Conservation (phyloP, 129 eudicot species). For the Lactuca saligna region DNA sequence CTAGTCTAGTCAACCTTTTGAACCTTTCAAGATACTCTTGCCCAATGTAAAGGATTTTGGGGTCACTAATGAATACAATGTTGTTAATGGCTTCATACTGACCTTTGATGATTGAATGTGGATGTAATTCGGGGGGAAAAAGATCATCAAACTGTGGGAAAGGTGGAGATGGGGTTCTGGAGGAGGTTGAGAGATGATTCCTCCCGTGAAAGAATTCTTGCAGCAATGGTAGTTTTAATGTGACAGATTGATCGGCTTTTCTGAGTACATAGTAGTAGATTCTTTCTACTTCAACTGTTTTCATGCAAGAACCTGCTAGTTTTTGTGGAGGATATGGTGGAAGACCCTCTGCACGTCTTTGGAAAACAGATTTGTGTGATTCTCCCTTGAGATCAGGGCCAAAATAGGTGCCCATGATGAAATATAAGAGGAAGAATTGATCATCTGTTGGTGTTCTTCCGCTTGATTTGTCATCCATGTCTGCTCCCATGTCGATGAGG, state of each 20-base stretch:
- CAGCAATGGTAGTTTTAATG: conserved; percentile 46
- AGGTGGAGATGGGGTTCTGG: conserved; percentile 18
- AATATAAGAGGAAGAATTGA: conserved; percentile 66
- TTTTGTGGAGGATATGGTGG: conserved; percentile 49
- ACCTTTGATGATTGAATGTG: conserved; percentile 39
- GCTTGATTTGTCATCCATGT: conserved; percentile 34
- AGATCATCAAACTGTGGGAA: conserved; percentile 64
- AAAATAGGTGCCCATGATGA: conserved; percentile 82
- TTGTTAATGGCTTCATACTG: conserved; percentile 43
- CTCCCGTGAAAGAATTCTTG: conserved; percentile 62
- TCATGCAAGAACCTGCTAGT: conserved; percentile 56
- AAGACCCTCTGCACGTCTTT: conserved; percentile 61
- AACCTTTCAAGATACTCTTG: conserved; percentile 59
- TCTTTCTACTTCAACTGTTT: conserved; percentile 52
- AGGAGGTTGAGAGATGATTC: conserved; percentile 38
- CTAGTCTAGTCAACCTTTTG: conserved; percentile 58
- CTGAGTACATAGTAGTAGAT: conserved; percentile 61
- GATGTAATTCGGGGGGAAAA: conserved; percentile 74
- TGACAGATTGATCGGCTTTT: conserved; percentile 57
- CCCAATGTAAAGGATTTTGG: conserved; percentile 45
- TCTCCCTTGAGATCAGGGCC: conserved; percentile 66
- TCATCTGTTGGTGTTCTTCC: conserved; percentile 49
- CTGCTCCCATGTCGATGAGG: conserved; percentile 42
- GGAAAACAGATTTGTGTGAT: conserved; percentile 53
- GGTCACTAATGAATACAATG: conserved; percentile 55